Evolutionary conservation across 805 yeast species (phyloP), one percentile per base, ranked within the genome.

Genomic region (Candida ulmi): DNA sequence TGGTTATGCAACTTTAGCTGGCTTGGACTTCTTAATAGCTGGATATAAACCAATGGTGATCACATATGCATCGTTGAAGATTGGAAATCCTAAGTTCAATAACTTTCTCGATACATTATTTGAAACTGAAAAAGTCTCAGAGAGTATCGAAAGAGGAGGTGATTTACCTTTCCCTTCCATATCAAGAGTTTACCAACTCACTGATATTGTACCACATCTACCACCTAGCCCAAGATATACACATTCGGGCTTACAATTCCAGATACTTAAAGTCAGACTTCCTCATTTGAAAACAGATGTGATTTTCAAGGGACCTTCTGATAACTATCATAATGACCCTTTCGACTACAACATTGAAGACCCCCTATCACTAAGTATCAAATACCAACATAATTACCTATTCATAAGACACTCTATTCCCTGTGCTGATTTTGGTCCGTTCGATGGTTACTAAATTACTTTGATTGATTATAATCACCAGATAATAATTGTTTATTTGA

Each of bases 1-100:
- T 7, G 88, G 88, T 0, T 57, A 82, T 37, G 81, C 88, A 2
- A 60, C 69, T 4, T 59, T 85, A 26, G 70, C 76, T 8, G 90
- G 83, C 0, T 65, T 78, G 17, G 93, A 84, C 49, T 65, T 80
- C 35, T 60, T 70, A 40, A 50, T 76, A 15, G 46, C 74, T 53
- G 87, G 86, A 0, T 62, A 61, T 41, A 56, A 72, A 8, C 82
- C 84, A 1, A 52, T 70, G 29, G 74, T 81, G 1, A 58, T 82
- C 17, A 68, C 83, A 1, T 78, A 63, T 60, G 93, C 81, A 1
- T 71, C 77, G 12, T 87, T 91, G 0, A 75, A 75, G 46, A 63
- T 83, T 26, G 88, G 87, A 4, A 79, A 82, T 54, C 46, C 47
- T 3, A 55, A 58, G 3, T 67, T 80, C 55, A 66, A 71, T 23